Evolutionary conservation across 208 protist genomes (phyloP), one percentile per base, ranked within the genome.

Genomic region (Crithidia acanthocephali): DNA sequence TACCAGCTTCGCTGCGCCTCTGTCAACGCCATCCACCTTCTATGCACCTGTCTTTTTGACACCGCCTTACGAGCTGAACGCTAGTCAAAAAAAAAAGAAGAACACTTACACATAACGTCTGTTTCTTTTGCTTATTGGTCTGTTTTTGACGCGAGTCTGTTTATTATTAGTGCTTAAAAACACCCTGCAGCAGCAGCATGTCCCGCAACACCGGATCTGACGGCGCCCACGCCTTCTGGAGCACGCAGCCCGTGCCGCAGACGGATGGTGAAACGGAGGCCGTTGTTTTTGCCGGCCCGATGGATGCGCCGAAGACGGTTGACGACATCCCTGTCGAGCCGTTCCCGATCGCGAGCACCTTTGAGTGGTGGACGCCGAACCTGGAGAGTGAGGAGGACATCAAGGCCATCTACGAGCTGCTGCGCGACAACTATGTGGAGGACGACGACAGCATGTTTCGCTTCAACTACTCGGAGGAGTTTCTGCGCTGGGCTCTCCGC

Each of bases 381-480:
- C 61, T 99, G 10, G 71, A 90, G 33, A 83, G 94, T 25, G 45
- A 75, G 0, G 84, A 91, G n/a, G 87, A 98, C 57, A 44, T 98
- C 56, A 50, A 68, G 50, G 68, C 58, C 7, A 57, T 99, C 2
- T 99, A 99, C 81, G 84, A 91, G 44, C 90, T 99, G 8, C 90
- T 99, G 15, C 90, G 92, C 11, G 91, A 99, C 50, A 99, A 99
- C 76, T 99, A 99, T 79, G 99, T 99, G 8, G 99, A 99, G 79
- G 99, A 99, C 73, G 91, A 98, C 65, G 97, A 99, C 59, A 95
- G 88, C 75, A 99, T 99, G 94, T 99, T 99, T 83, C 97, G 98
- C 56, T 99, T 99, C 80, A 98, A 99, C 57, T 99, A 99, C 80
- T 98, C 98, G n/a, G 40, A 82, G 40, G 84, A 95, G 30, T 99